Percentiles rank a stretch among this genome's conserved stretches.
Conservation (phyloP, 768 basidiomycete species). For the Lactarius sanguifluus region DNA sequence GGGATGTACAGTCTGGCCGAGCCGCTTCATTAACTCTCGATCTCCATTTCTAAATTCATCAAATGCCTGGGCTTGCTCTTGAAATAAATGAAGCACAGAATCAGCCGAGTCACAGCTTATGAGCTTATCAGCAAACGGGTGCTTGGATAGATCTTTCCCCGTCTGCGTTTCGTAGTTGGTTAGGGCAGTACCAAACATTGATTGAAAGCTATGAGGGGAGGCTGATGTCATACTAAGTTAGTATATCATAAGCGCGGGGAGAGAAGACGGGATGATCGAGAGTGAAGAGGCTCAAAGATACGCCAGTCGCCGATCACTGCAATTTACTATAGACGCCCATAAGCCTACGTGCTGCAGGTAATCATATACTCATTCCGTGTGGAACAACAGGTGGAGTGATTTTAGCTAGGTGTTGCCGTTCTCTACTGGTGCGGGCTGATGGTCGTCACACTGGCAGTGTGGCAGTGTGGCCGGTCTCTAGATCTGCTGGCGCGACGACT, state of each 20-base stretch:
- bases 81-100: no score
- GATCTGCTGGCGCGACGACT: no score
- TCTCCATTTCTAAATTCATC: no score
- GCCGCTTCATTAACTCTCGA: neutral
- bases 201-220: conserved; percentile 1
- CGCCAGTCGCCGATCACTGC: no score
- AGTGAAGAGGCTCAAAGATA: neutral
- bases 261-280: neutral
- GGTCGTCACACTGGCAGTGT: no score
- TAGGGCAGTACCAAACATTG: neutral
- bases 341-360: no score
- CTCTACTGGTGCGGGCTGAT: no score
- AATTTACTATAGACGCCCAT: neutral
- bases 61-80: no score
- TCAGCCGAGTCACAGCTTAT: neutral
- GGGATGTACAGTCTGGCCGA: neutral
- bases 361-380: neutral
- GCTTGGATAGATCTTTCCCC: neutral
- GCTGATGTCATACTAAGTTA: neutral
- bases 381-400: neutral
- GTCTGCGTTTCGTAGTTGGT: neutral
- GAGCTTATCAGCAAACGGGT: neutral
- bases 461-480: no score
- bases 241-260: neutral
- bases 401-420: no score